Percentiles rank a stretch among this genome's conserved stretches.
phyloP scores from a whole-genome alignment of 2,329 filamentous ascomycete species.

The Phialophora expanda region DNA sequence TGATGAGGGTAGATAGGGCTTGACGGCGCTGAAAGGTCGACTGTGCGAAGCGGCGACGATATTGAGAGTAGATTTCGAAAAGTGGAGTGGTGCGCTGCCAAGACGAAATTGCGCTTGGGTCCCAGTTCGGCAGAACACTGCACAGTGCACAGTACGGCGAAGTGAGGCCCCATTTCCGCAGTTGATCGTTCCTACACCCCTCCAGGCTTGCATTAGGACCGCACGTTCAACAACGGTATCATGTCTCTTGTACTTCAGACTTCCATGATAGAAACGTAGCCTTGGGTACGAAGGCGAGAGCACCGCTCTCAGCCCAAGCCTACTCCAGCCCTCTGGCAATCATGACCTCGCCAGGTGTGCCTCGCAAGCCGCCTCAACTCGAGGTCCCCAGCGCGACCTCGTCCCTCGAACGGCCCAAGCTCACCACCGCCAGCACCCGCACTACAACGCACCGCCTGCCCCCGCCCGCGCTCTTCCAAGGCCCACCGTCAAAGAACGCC shows the following conservation, averaged over 20 bases:
- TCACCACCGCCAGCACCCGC: slow-evolving; percentile 19
- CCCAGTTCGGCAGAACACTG: not conserved
- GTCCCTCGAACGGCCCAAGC: slow-evolving; percentile 28
- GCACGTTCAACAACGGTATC: no score
- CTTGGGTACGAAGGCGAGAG: slow-evolving; percentile 13
- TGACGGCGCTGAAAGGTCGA: slow-evolving; percentile 22
- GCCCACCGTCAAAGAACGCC: slow-evolving; percentile 76
- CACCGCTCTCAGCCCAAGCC: slow-evolving; percentile 28
- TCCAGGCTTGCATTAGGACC: not conserved
- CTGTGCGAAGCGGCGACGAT: slow-evolving; percentile 10
- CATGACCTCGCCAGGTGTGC: slow-evolving; percentile 37
- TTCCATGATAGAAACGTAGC: not conserved
- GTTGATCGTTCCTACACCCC: not conserved
- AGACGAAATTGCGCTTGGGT: slow-evolving; percentile 20
- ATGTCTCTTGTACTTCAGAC: not conserved
- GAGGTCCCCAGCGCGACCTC: slow-evolving; percentile 15
- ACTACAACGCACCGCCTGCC: slow-evolving; percentile 60
- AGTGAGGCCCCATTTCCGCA: not conserved
- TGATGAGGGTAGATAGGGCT: slow-evolving; percentile 6
- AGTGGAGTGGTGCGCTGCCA: slow-evolving; percentile 31
- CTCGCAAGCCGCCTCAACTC: slow-evolving; percentile 25
- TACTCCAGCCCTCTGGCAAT: not conserved
- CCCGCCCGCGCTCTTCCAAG: slow-evolving; percentile 79
- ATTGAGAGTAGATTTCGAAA: slow-evolving; percentile 19
- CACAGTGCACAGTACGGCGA: not conserved